These are phyloP conservation scores for Leccinum truebloodii DNA, from an alignment of 768 basidiomycete species.

Conservation along the genomic window DNA sequence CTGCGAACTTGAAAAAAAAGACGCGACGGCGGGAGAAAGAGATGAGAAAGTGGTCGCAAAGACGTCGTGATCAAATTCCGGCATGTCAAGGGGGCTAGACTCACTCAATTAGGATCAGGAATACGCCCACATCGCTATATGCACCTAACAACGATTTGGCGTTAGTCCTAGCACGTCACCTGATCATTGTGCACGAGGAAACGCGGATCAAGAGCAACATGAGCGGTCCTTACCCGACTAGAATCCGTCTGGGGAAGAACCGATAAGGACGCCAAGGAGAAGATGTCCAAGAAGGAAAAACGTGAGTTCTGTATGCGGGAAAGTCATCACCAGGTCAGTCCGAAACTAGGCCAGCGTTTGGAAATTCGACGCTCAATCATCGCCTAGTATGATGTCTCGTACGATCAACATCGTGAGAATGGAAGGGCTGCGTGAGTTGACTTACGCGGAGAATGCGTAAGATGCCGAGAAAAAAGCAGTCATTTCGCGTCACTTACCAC, in stretches of 20 bases:
- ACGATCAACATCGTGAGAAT: conserved; percentile 82
- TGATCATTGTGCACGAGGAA: not conserved
- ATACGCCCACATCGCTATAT: conserved; percentile 95
- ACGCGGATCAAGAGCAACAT: conserved; percentile 4
- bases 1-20: not conserved
- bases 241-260: conserved; percentile 67
- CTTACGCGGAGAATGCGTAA: not conserved
- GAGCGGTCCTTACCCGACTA: not conserved
- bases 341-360: conserved; percentile 4
- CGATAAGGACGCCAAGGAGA: conserved; percentile 80
- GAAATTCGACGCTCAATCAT: conserved; percentile 25
- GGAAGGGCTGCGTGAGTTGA: conserved; percentile 64
- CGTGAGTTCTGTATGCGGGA: conserved; percentile 40
- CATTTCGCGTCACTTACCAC: conserved; percentile 59
- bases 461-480: not conserved
- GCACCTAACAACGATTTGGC: conserved; percentile 44
- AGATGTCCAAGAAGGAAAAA: conserved; percentile 88
- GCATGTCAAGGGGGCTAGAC: conserved; percentile 15
- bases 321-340: conserved; percentile 12
- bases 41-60: not conserved
- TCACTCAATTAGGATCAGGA: conserved; percentile 87
- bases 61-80: not conserved
- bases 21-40: not conserved
- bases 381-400: conserved; percentile 44
- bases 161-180: conserved; percentile 1